Evolutionary conservation across 1,284 basidiomycete genomes (phyloP).

Genomic region (Sporisorium exsertum): DNA sequence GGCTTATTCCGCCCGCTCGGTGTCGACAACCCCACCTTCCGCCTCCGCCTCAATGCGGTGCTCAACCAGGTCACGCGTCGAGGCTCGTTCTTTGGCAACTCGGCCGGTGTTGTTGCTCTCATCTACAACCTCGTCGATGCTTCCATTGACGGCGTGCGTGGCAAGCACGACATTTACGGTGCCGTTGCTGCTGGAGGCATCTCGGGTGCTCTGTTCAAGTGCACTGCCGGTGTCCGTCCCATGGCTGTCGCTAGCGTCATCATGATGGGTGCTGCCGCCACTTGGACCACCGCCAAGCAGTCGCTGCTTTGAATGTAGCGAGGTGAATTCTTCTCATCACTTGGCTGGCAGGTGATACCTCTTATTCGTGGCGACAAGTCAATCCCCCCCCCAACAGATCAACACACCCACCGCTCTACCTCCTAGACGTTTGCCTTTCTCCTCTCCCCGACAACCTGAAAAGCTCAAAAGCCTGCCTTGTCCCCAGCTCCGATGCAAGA

Average conservation of each 20-base stretch:
- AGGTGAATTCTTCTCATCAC: too few relatives aligned
- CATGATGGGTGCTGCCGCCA: slow-evolving; percentile 86
- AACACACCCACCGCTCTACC: slow-evolving; percentile 39
- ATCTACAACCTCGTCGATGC: slow-evolving; percentile 98
- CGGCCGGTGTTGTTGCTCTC: slow-evolving; percentile 94
- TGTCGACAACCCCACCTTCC: slow-evolving; percentile 70
- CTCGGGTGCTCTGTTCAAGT: slow-evolving; percentile 92
- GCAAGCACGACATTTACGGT: slow-evolving; percentile 89
- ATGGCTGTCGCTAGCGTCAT: slow-evolving; percentile 87
- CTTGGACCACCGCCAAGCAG: slow-evolving; percentile 77
- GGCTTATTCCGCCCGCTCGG: slow-evolving; percentile 86
- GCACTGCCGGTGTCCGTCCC: slow-evolving; percentile 90
- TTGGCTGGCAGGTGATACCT: too few relatives aligned
- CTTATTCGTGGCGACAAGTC: too few relatives aligned
- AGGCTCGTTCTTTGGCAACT: slow-evolving; percentile 98
- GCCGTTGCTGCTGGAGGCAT: slow-evolving; percentile 91
- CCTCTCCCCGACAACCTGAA: not conserved
- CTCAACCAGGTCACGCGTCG: slow-evolving; percentile 95
- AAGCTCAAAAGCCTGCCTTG: not conserved
- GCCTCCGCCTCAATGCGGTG: slow-evolving; percentile 94
- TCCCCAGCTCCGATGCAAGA: slow-evolving; percentile 4
- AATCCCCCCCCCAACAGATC: not conserved
- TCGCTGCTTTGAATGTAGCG: slow-evolving; percentile 28
- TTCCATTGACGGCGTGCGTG: slow-evolving; percentile 86
- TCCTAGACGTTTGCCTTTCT: slow-evolving; percentile 12